A percentile compares a stretch with the other conserved stretches of the same genome.
Conservation (phyloP, 2,329 filamentous ascomycete genomes). For the Huntiella abstrusa region DNA sequence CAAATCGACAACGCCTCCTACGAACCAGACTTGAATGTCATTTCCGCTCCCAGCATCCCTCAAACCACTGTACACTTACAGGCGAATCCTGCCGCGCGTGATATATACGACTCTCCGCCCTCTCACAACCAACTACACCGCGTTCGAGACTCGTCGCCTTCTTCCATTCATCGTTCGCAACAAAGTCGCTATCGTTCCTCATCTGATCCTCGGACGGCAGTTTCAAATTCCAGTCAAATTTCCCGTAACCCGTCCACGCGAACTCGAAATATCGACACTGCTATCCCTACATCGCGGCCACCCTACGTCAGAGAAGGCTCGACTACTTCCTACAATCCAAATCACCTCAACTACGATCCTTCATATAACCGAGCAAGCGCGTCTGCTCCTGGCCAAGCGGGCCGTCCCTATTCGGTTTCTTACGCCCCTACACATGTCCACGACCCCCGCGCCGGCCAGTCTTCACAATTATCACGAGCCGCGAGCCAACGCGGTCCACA, state of each 20-base stretch:
- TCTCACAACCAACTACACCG: constrained; percentile 10
- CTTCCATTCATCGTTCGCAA: constrained; percentile 4
- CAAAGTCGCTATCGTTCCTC: constrained; percentile 10
- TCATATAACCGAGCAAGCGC: constrained; percentile 9
- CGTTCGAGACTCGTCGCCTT: constrained; percentile 10
- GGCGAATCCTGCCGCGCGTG: neutral
- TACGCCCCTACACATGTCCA: constrained; percentile 13
- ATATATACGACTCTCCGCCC: constrained; percentile 4
- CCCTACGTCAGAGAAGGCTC: constrained; percentile 11
- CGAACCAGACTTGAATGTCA: neutral
- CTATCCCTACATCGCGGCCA: constrained; percentile 2
- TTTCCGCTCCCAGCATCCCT: constrained; percentile 11
- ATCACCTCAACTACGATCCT: constrained; percentile 7
- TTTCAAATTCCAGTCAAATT: constrained; percentile 1
- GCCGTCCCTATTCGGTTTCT: constrained; percentile 8
- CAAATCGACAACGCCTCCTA: constrained; percentile 2
- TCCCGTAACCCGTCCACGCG: constrained; percentile 11
- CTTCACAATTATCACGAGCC: constrained; percentile 6
- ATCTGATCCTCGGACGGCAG: constrained; percentile 7
- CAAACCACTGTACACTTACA: constrained; percentile 13
- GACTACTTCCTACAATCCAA: constrained; percentile 7
- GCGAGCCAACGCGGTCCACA: constrained; percentile 8
- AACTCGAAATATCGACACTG: constrained; percentile 5
- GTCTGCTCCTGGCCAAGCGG: constrained; percentile 6
- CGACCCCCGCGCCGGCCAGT: constrained; percentile 20